Base-by-base conservation (phyloP, 208 protist genomes). In the Trypanosomatidae sp. region DNA sequence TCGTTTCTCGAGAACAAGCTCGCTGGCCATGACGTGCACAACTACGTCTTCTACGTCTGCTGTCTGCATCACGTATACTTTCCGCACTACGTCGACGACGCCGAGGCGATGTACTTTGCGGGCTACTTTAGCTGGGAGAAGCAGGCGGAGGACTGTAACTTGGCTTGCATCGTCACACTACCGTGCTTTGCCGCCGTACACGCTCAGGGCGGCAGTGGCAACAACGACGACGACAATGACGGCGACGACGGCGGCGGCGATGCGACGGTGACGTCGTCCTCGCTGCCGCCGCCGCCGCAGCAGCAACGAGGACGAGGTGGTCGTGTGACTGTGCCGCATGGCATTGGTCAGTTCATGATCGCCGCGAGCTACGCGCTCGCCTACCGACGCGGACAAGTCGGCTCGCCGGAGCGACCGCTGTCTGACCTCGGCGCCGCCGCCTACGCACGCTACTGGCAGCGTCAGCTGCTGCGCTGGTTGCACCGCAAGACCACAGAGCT, bases 91-190 rank as follows among this genome's bases (percentile, higher is more conserved):
- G 61, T 83, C 0, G 59, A 72, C 7, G 69, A 83, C 43, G 11
- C 56, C 18, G 52, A 27, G 0, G 76, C 76, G 1, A 72, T 84
- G 76, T 85, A 73, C 56, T 84, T 98, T 63, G 92, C 97, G 1
- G 97, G 97, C 8, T 99, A 98, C 56, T 99, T 99, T 54, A 98
- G 92, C 21, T 98, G 97, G 74, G 92, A 94, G 58, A 99, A 99
- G 60, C 90, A 85, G 10, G 71, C 92, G 11, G 59, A 82, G 13
- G 89, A 97, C 27, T 97, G 97, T 63, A 99, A 99, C 61, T 61
- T 99, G 0, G 97, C 97, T 4, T 99, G 98, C 72, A 99, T 99
- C 56, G 56, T 99, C 18, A 98, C 94, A 4, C 56, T 99, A 35
- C 98, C 98, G n/a, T 97, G 88, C 28, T 89, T 90, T 55, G 67